Evolutionary conservation across 768 basidiomycete genomes (phyloP).

Genomic region (Russula olivacea): DNA sequence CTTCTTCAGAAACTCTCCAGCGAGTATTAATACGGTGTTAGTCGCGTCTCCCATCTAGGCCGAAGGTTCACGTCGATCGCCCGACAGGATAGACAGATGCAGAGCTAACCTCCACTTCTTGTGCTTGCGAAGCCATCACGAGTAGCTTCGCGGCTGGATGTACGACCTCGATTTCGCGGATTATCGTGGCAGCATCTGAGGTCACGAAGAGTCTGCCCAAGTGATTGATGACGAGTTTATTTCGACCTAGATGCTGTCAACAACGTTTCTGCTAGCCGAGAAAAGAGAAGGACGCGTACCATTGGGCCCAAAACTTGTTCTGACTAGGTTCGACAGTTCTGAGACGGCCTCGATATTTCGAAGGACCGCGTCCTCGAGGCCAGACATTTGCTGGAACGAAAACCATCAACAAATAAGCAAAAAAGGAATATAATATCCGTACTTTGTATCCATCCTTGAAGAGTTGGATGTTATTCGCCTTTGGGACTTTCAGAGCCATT

Average conservation of each 20-base stretch:
- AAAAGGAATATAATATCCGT: constrained; percentile 23
- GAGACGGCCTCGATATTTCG: constrained; percentile 95
- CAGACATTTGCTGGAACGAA: constrained; percentile 59
- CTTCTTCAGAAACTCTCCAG: constrained; percentile 90
- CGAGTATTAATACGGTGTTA: constrained; percentile 91
- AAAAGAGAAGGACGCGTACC: constrained; percentile 45
- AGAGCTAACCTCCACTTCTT: constrained; percentile 80
- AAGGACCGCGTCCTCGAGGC: constrained; percentile 94
- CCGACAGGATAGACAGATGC: background rate
- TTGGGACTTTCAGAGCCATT: constrained; percentile 95
- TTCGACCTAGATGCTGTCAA: constrained; percentile 56
- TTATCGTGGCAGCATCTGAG: constrained; percentile 98
- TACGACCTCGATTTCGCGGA: constrained; percentile 95
- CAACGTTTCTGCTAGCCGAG: background rate
- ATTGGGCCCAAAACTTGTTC: constrained; percentile 95
- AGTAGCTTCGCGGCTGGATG: constrained; percentile 98
- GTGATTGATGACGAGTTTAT: constrained; percentile 98
- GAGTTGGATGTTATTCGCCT: constrained; percentile 78
- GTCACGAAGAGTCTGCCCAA: constrained; percentile 94
- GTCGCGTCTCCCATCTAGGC: constrained; percentile 93
- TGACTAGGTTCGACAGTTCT: constrained; percentile 89
- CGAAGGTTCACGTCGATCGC: background rate
- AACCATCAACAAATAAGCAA: background rate
- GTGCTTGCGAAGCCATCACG: constrained; percentile 98
- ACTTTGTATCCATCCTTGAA: constrained; percentile 99